Evolutionary conservation across 805 yeast genomes (phyloP), one percentile per base, ranked within the genome.

Genomic region (Myxozyma geophila): DNA sequence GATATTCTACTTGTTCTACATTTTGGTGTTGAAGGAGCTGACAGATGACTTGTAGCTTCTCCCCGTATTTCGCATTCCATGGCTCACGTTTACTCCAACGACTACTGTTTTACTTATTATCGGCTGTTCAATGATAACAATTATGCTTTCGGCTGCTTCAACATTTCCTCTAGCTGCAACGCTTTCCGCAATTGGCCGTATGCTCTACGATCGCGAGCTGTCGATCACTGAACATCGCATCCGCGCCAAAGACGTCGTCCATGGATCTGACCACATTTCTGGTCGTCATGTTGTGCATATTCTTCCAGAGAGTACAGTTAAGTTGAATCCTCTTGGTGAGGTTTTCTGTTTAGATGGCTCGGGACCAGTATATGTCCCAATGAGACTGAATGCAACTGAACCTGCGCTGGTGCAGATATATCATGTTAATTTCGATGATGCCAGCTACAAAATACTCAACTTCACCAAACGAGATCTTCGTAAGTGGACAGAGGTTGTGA

Each of bases 241-340:
- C 35, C 68, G 73, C 50, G 58, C 71, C 10, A 59, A 74, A 48
- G 73, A 76, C 17, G 71, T 75, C 46, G 73, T 75, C 12, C 77
- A 77, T 54, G 73, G 76, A 21, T 70, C 83, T 8, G 56, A 66
- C 1, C 96, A 92, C 74, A 88, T 92, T 74, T 88, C 85, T 71
- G 99, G 99, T 50, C 86, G 85, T 49, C 89, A 90, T 72, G 89
- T 92, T 0, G 87, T 95, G 66, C 89, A 92, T 72, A 89, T 89
- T 66, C 78, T 95, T 41, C 98, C 99, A 0, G 98, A 93, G 75
- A 88, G 96, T 50, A 87, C 96, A 0, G 97, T 96, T 4, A 80
- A 81, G 71, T 77, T 95, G 70, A 91, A 92, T 67, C 97, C 97
- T 2, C 83, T 85, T 70, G 83, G 81, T 55, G 85, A 83, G 36